Evolutionary conservation across 2,329 filamentous ascomycete species (phyloP), one percentile per base, ranked within the genome.

Genomic region (Cladosporium austrohemisphaericum): DNA sequence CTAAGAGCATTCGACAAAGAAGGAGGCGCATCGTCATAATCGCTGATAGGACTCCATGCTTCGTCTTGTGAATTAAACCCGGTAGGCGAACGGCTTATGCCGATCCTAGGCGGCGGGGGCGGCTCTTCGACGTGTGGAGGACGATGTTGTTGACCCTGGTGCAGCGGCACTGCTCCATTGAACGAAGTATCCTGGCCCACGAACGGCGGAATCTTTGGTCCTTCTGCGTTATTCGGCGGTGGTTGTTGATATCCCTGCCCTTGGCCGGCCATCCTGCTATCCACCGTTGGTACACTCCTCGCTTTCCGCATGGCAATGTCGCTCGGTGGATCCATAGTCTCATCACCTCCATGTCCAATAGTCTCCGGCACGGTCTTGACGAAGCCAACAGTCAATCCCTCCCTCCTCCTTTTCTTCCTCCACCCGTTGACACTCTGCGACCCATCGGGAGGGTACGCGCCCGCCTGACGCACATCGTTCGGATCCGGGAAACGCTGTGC

Each of bases 301-400:
- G 57, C 65, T 66, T 78, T 84, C 54, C 71, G 73, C 63, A 74
- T 76, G 4, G 81, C 83, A 48, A 95, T 84, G 63, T 93, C 86
- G 16, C 81, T 73, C 1, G 83, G 79, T 1, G 87, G 86, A 7
- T 78, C 72, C 47, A 87, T 83, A 48, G 86, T 85, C 66, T 95
- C 90, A 62, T 96, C 92, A 26, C 92, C 92, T 51, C 92, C 92
- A 67, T 92, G 85, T 38, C 92, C 92, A 62, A 97, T 96, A 54
- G 95, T 70, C 38, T 89, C 85, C 5, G 91, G 90, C 48, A 78
- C 75, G 8, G 77, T 78, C 57, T 87, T 81, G 45, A 78, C 79
- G 61, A 96, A 96, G 49, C 76, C 80, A 28, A 96, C 91, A 4
- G 73, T 73, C 53, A 93, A 72, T 8, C 85, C 85, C 67, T 88